Conservation (phyloP, 352 stramenopile genomes). For the Globisporangium spiculum region DNA sequence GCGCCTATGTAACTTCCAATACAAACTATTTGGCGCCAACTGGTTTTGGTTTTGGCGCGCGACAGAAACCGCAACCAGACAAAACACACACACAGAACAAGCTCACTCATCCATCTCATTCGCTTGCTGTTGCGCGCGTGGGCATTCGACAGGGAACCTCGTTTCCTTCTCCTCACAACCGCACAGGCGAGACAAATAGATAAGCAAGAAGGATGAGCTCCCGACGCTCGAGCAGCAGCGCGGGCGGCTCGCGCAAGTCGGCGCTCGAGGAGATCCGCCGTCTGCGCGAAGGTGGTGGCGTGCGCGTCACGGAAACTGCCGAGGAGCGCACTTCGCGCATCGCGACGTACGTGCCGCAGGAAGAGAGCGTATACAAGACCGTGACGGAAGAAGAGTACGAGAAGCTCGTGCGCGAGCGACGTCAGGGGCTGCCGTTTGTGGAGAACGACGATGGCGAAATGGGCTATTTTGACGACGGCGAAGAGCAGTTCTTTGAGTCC, state of each 20-base stretch:
- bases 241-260: slow-evolving; percentile 35
- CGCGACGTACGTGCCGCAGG: slow-evolving; percentile 68
- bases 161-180: not conserved
- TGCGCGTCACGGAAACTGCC: not conserved
- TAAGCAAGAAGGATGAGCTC: slow-evolving; percentile 47
- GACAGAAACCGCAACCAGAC: too few species aligned
- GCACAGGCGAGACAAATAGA: not conserved
- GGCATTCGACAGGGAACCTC: not conserved
- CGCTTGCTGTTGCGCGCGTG: not conserved
- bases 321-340: slow-evolving; percentile 41
- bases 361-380: slow-evolving; percentile 82
- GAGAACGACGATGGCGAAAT: slow-evolving; percentile 80
- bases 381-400: slow-evolving; percentile 86
- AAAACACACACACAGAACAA: too few species aligned
- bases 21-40: too few species aligned
- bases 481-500: slow-evolving; percentile 89
- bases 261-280: slow-evolving; percentile 78
- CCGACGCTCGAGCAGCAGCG: slow-evolving; percentile 35
- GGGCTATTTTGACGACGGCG: slow-evolving; percentile 87
- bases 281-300: slow-evolving; percentile 47
- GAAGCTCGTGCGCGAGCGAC: slow-evolving; percentile 76
- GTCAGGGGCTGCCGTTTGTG: slow-evolving; percentile 76
- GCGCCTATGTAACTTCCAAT: too few species aligned
- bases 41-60: too few species aligned
- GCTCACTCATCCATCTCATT: not conserved